These are phyloP conservation scores for Boletus fagicola DNA, from an alignment of 768 basidiomycete genomes.

Conservation along the genomic window DNA sequence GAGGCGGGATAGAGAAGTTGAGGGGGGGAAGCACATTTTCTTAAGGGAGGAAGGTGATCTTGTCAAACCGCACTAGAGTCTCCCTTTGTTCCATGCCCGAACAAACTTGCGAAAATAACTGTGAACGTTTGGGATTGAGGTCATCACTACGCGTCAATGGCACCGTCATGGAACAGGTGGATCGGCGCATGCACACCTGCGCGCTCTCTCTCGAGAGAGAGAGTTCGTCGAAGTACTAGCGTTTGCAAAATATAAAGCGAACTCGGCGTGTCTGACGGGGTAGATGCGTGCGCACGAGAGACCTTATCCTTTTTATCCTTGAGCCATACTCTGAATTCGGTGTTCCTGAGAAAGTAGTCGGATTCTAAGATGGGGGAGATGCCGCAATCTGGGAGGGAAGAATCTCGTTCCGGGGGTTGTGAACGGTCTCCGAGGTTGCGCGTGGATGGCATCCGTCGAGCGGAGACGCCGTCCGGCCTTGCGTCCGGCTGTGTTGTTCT, in stretches of 20 bases:
- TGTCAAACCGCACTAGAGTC: too few relatives aligned
- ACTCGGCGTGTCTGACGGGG: too few relatives aligned
- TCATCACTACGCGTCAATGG: too few relatives aligned
- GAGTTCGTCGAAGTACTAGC: constrained; percentile 68
- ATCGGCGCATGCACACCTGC: not conserved
- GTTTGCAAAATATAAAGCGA: too few relatives aligned
- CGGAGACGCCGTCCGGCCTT: too few relatives aligned
- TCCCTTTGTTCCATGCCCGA: too few relatives aligned
- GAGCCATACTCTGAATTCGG: constrained; percentile 81
- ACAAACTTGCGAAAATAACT: too few relatives aligned
- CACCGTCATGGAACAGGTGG: too few relatives aligned
- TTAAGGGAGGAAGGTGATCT: too few relatives aligned
- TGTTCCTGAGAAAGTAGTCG: constrained; percentile 87
- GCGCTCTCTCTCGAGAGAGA: constrained; percentile 12
- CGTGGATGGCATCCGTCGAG: constrained; percentile 11
- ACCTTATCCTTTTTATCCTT: constrained; percentile 69
- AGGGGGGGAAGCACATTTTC: constrained; percentile 7
- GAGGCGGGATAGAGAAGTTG: constrained; percentile 33
- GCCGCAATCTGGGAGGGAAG: constrained; percentile 51
- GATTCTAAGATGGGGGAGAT: constrained; percentile 69
- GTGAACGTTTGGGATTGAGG: too few relatives aligned
- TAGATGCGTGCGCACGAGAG: constrained; percentile 7
- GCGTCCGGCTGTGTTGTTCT: constrained; percentile 12
- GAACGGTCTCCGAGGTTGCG: constrained; percentile 30
- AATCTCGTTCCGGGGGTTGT: constrained; percentile 43